Base-by-base conservation (phyloP, 208 protist genomes). In the Entamoeba moshkovskii region DNA sequence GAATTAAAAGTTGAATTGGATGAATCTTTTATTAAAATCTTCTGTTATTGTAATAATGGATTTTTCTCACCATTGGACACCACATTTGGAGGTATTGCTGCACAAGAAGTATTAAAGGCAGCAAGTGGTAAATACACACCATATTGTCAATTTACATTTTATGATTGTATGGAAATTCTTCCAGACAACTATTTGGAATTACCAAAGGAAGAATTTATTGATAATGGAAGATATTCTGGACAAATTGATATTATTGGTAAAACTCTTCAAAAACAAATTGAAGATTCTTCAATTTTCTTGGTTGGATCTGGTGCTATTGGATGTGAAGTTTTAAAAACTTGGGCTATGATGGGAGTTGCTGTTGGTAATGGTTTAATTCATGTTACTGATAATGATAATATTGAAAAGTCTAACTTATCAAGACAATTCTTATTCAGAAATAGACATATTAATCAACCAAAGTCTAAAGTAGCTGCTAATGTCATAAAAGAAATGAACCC, bases 331-430 rank as follows among this genome's bases (percentile, higher is more conserved):
- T 96, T 99, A 93, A 99, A 99, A 96, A 93, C 98, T 95, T 99
- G 96, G 46, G 98, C 98, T 2, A 96, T 99, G 94, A 99, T 99
- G 98, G 99, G 99, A 92, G n/a, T 98, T 22, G 95, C 92, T 46
- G 92, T 93, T 15, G 73, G 44, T 49, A 52, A 93, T 42, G 97
- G 97, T 38, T 94, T 94, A 46, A 96, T 99, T 44, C 97, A 96
- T 52, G 98, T 99, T 45, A 99, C 99, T 3, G 99, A 99, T 96
- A 99, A 99, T 98, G 99, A 99, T 95, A 97, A 95, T 0, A 99
- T 99, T 95, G 99, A 99, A 95, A 98, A 98, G 96, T 99, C 97
- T 92, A 99, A 99, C 96, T 96, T 99, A 18, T 99, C 98, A 46
- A 96, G 99, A 52, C 99, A 99, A 97, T 99, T 99, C 96, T 96